Evolutionary conservation across 129 eudicot genomes (phyloP).

Genomic region (Oenanthe sinensis): DNA sequence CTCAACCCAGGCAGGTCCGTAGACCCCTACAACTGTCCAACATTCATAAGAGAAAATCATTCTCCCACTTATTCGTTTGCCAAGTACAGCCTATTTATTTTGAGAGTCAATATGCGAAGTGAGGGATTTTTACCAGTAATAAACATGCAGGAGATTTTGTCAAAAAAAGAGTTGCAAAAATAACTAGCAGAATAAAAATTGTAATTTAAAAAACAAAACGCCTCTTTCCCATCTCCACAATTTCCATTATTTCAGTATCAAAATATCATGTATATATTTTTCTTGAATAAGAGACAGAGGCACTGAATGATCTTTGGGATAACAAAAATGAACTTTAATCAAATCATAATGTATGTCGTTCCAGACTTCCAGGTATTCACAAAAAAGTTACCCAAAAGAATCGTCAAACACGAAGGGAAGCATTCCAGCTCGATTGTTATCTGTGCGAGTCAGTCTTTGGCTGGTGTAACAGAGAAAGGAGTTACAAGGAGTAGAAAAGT

Average conservation of each 20-base stretch:
- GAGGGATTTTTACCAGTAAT: neutral
- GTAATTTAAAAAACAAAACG: neutral
- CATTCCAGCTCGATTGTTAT: slow-evolving; percentile 95
- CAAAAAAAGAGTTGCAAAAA: neutral
- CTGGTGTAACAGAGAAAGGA: slow-evolving; percentile 29
- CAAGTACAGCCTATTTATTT: neutral
- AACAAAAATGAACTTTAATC: neutral
- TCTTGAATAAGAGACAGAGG: neutral
- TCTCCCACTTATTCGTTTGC: neutral
- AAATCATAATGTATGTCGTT: neutral
- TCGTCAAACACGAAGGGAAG: slow-evolving; percentile 96
- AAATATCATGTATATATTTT: too few relatives aligned
- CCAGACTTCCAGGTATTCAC: neutral
- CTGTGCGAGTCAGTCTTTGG: slow-evolving; percentile 95
- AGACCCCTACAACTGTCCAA: neutral
- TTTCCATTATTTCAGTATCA: neutral
- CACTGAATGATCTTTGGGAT: too few relatives aligned
- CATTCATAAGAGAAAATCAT: neutral
- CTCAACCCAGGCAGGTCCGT: neutral
- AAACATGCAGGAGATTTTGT: neutral
- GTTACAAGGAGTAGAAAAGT: neutral
- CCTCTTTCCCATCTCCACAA: neutral
- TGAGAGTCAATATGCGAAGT: neutral
- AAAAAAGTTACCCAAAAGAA: slow-evolving; percentile 62
- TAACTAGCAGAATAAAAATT: neutral